A percentile compares a stretch with the other conserved stretches of the same genome.
phyloP scores from a whole-genome alignment of 768 basidiomycete genomes.

The Tylopilus felleus region DNA sequence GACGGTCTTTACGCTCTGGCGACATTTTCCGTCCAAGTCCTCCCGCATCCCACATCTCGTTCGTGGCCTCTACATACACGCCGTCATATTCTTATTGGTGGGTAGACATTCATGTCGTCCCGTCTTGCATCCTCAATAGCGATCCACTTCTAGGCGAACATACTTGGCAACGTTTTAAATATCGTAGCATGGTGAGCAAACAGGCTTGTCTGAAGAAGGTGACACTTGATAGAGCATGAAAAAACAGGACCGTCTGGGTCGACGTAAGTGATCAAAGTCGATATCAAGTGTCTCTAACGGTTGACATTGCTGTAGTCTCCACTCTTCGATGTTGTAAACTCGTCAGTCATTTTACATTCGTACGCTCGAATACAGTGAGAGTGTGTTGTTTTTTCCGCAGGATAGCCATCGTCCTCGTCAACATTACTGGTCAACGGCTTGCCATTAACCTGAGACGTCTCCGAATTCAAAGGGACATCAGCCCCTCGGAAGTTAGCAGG shows the following conservation, averaged over 20 bases:
- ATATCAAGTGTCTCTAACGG: neutral
- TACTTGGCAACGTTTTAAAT: neutral
- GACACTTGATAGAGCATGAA: neutral
- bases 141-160: neutral
- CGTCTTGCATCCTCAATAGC: neutral
- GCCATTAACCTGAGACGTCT: constrained; percentile 2
- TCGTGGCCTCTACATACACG: neutral
- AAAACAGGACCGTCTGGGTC: neutral
- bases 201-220: neutral
- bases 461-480: neutral
- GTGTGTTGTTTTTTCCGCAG: neutral
- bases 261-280: neutral
- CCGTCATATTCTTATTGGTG: neutral
- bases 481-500: neutral
- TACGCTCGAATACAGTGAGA: no score
- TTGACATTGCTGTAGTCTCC: neutral
- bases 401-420: neutral
- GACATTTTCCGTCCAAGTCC: neutral
- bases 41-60: neutral
- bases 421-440: constrained; percentile 3
- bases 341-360: neutral
- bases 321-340: neutral
- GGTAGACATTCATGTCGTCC: neutral
- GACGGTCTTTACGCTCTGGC: neutral
- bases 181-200: neutral